Percentiles rank a stretch among this genome's conserved stretches.
These are phyloP conservation scores for Cryptococcus sp. DNA, from an alignment of 1,284 basidiomycete species.

Conservation along the genomic window DNA sequence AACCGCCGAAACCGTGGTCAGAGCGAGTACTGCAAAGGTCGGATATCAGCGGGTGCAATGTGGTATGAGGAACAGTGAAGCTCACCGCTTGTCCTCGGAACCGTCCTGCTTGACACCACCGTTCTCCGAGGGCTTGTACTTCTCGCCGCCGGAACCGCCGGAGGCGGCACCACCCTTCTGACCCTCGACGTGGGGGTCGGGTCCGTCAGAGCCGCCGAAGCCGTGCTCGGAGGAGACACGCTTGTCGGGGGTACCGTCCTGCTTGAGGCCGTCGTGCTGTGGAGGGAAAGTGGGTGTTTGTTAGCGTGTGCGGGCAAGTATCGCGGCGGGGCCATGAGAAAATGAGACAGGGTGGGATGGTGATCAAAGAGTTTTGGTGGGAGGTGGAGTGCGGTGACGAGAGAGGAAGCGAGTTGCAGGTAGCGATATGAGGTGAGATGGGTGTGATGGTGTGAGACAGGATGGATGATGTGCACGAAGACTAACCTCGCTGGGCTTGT, in stretches of 20 bases:
- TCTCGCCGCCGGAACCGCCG: constrained; percentile 29
- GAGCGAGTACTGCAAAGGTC: no score
- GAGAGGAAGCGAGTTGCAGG: no score
- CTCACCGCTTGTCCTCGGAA: constrained; percentile 40
- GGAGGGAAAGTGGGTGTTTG: not conserved
- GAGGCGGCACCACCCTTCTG: constrained; percentile 39
- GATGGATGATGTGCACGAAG: not conserved
- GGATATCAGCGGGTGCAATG: no score
- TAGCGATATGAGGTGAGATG: no score
- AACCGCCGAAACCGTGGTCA: no score
- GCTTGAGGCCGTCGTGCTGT: constrained; percentile 47
- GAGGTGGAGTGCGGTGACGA: no score
- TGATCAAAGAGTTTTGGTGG: not conserved
- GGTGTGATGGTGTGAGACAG: no score
- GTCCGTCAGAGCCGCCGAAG: constrained; percentile 47
- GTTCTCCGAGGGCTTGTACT: constrained; percentile 46
- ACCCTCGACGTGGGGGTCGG: constrained; percentile 47
- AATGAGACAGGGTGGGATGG: not conserved
- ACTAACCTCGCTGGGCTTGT: constrained; percentile 47
- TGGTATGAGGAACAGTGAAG: constrained; percentile 34
- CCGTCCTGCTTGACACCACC: constrained; percentile 42
- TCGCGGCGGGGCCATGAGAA: not conserved
- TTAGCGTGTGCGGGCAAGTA: not conserved
- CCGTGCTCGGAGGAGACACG: constrained; percentile 51
- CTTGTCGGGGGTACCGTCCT: constrained; percentile 51